Percentiles rank a stretch among this genome's conserved stretches.
Evolutionary conservation across 345 rosid genomes (phyloP).

Genomic region (Syzygium aqueum): DNA sequence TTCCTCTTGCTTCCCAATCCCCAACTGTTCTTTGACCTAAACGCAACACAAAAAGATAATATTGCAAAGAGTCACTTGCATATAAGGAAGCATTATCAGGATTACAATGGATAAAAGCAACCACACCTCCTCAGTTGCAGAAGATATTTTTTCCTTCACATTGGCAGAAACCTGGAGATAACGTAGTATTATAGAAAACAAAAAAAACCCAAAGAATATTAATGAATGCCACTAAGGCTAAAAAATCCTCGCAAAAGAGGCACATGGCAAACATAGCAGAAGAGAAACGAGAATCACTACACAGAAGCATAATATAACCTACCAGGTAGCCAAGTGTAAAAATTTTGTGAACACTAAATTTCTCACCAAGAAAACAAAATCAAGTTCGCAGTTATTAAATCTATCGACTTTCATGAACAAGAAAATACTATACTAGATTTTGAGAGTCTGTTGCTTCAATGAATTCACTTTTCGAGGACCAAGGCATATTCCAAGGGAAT

Average conservation of each 20-base stretch:
- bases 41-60: not conserved
- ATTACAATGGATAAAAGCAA: constrained; percentile 2
- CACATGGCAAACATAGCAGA: not conserved
- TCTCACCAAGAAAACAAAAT: not conserved
- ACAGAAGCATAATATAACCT: not conserved
- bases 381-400: not conserved
- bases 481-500: not conserved
- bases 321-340: not conserved
- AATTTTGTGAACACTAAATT: not conserved
- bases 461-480: not conserved
- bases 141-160: constrained; percentile 66
- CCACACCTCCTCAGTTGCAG: constrained; percentile 84
- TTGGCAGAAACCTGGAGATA: constrained; percentile 64
- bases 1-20: constrained; percentile 44
- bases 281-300: not conserved
- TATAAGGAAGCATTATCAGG: not conserved
- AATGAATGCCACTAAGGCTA: not conserved
- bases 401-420: not conserved
- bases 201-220: not conserved
- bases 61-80: not conserved
- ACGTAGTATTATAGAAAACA: not conserved
- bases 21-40: constrained; percentile 74
- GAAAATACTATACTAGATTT: not conserved
- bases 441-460: not conserved
- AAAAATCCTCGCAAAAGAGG: not conserved